Conservation (phyloP, 345 rosid species). For the Corchorus capsularis region DNA sequence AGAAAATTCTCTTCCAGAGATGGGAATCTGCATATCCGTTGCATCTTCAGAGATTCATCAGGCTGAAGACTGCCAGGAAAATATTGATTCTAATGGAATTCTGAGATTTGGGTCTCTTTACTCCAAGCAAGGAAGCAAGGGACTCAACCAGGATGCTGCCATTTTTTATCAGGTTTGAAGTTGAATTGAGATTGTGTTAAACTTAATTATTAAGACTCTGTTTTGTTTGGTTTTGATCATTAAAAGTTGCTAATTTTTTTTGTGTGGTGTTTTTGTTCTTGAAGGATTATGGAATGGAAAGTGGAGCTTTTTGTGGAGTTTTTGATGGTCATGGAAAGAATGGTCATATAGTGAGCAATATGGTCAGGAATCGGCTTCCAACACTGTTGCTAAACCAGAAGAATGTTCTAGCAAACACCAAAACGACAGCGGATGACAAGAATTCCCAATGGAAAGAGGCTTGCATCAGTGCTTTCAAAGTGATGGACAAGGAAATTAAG, state of each 20-base stretch:
- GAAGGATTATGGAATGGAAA: constrained; percentile 65
- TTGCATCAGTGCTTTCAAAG: constrained; percentile 51
- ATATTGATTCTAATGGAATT: constrained; percentile 7
- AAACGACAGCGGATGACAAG: background rate
- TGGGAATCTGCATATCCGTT: constrained; percentile 31
- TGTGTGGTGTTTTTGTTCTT: background rate
- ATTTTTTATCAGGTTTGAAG: constrained; percentile 55
- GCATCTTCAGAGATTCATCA: constrained; percentile 29
- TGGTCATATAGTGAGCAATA: constrained; percentile 72
- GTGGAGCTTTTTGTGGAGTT: constrained; percentile 66
- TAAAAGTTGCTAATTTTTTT: background rate
- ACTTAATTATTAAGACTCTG: too few species aligned
- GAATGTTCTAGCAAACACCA: constrained; percentile 33
- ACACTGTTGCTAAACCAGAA: constrained; percentile 52
- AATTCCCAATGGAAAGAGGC: constrained; percentile 45
- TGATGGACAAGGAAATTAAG: constrained; percentile 71
- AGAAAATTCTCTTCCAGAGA: background rate
- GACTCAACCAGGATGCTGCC: constrained; percentile 84
- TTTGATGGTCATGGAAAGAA: constrained; percentile 91
- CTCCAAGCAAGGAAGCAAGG: constrained; percentile 70
- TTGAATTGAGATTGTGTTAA: too few species aligned
- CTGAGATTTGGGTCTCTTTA: constrained; percentile 50
- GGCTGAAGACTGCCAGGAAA: constrained; percentile 31
- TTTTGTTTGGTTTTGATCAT: background rate
- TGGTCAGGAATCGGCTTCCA: constrained; percentile 64